Evolutionary conservation across 2,329 filamentous ascomycete genomes (phyloP), one percentile per base, ranked within the genome.

Genomic region (Verticillium tricorpus): DNA sequence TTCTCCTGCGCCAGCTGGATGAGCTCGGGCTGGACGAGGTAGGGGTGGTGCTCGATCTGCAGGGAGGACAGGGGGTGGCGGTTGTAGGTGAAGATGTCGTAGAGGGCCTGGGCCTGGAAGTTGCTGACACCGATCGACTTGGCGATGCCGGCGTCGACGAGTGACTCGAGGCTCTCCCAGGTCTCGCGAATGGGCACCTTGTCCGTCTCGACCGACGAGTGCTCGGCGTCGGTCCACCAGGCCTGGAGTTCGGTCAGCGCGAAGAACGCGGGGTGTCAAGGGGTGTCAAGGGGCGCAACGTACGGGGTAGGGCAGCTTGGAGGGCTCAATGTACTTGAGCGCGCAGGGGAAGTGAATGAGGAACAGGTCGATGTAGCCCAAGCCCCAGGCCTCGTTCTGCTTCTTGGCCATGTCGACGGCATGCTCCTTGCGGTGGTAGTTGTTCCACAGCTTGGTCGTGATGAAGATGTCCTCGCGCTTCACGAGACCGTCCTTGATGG

Each of bases 371-470:
- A 91, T 78, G 70, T 91, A 90, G 62, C 88, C 87, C 39, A 88
- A 76, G 14, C 80, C 82, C 68, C 90, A 81, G 69, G 86, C 82
- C 70, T 86, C 82, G 60, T 90, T 77, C 52, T 87, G 87, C 52
- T 84, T 80, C 65, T 83, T 79, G 57, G 87, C 82, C 64, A 87
- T 67, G 54, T 69, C 68, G 28, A 72, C 87, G 65, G 90, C 89
- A 67, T 87, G 85, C 68, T 88, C 81, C 1, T 82, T 82, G 65
- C 83, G 79, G 69, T 90, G 89, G 78, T 90, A 93, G 59, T 90
- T 92, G 71, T 87, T 89, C 90, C 92, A 96, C 52, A 93, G 84
- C 82, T 96, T 96, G 70, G 88, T 92, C 61, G 91, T 91, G 63
- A 96, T 85, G 77, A 95, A 96, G 64, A 96, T 78, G 60, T 96